Base-by-base conservation (phyloP, 352 stramenopile species). In the Thalassiosira ordinaria region DNA sequence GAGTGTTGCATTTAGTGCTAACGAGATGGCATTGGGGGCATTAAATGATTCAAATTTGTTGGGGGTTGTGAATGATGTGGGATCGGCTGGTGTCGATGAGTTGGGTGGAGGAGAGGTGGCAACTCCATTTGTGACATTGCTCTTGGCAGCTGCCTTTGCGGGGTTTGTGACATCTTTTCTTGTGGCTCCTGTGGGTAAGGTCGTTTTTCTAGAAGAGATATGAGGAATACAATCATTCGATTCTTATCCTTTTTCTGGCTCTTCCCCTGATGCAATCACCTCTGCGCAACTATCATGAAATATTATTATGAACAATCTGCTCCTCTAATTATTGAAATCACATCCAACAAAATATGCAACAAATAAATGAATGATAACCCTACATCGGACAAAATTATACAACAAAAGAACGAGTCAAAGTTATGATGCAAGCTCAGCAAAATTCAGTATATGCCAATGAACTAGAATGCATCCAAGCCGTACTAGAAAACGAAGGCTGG, bases 381-480 rank as follows among this genome's bases (percentile, higher is more conserved):
- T n/a, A n/a, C n/a, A n/a, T n/a, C n/a, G n/a, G n/a, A n/a, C n/a
- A n/a, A n/a, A n/a, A n/a, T n/a, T n/a, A n/a, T n/a, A n/a, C n/a
- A n/a, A n/a, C n/a, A n/a, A n/a, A 33, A 69, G 89, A 94, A 70
- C 64, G 89, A 35, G 68, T 94, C 44, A 93, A 93, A 72, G 74
- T 92, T 16, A 78, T 93, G 47, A 88, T 94, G 84, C 87, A 94
- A 83, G 74, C 84, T 16, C 74, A 82, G 7, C 27, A 72, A 51
- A 74, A 68, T 13, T 69, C 60, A 0, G 27, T 53, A 24, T 80
- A 88, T 46, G 57, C 57, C 39, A 88, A 89, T 52, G 88, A 91
- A 52, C 53, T 80, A 22, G 70, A 82, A 57, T 92, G 86, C 63
- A 74, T 91, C 11, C 63, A 84, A 14, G 77, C 79, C n/a, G 80